Evolutionary conservation across 2,329 filamentous ascomycete species (phyloP), one percentile per base, ranked within the genome.

Genomic region (Mollisiaceae sp.): DNA sequence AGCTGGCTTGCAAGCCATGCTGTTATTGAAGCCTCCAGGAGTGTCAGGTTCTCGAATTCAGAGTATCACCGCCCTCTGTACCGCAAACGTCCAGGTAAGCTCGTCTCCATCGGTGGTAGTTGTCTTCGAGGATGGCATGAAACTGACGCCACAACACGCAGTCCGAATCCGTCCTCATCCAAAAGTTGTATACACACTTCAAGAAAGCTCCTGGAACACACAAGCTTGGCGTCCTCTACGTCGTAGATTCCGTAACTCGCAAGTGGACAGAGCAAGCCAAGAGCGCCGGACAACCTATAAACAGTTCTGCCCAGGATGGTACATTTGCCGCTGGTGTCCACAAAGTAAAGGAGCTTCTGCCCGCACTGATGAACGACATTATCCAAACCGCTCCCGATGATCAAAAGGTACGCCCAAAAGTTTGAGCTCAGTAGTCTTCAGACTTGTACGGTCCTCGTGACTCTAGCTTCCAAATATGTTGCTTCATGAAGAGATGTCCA

Each of bases 161-260:
- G 95, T 94, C 91, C 80, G 94, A 98, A 82, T 95, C 93, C 62
- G 89, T 94, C 74, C 89, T 99, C 76, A 92, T 98, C 74, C 93
- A 97, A 79, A 97, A 97, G 79, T 91, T 99, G 76, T 97, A 92
- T 82, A 96, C 94, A 71, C 94, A 97, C 77, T 96, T 98, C 86
- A 97, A 96, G 81, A 97, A 95, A 81, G 90, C 94, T 72, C 92
- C 93, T 67, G 89, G 89, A 78, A 97, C 93, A 78, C 94, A 99
- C 87, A 99, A 99, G 82, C 87, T 99, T 80, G 95, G 95, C 82
- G 94, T 97, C 77, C 90, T 99, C 82, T 99, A 99, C 89, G 94
- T 98, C 82, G 92, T 99, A 94, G 95, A 99, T 86, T 97, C 94
- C 84, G 94, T 99, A 87, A 94, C 94, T 79, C 93, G 95, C 81